Evolutionary conservation across 1,139 yeast species (phyloP), one percentile per base, ranked within the genome.

Genomic region (Hyphopichia khmerensis): DNA sequence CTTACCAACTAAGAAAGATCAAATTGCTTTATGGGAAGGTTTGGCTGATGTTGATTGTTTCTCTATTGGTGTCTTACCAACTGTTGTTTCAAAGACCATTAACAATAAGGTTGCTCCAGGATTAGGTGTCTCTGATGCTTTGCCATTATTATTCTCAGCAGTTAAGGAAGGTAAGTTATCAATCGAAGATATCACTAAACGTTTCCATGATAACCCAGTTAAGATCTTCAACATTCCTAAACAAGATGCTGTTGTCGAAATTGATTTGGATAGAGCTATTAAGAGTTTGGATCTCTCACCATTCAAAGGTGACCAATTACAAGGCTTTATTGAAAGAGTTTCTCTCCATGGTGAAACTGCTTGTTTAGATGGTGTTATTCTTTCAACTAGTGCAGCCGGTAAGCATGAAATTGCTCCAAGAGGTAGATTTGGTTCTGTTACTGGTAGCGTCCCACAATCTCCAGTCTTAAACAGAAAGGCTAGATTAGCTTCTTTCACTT

Each of bases 251-350:
- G 61, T 75, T 41, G 84, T 91, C 53, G 97, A 90, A 65, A 69
- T 91, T 49, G 96, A 90, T 60, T 68, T 88, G 55, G 97, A 89
- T 65, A 79, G 95, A 62, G 62, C 69, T 30, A 56, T 77, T 49
- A 69, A 72, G 48, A 57, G 24, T 51, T 69, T 35, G 55, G 66
- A 73, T 44, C 80, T 82, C 78, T 70, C 84, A 43, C 84, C 85
- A 47, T 73, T 78, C 55, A 61, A 65, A 43, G 66, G 70, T 56
- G 68, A 72, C 51, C 69, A 73, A 41, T 72, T 87, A 58, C 75
- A 70, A 48, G 98, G 97, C 48, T 83, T 88, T 52, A 84, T 93
- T 56, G 96, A 89, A 67, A 82, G 98, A 62, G 98, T 93, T 42
- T 77, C 84, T 49, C 74, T 87, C 63, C 81, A 83, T 52, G 84